A percentile compares a stretch with the other conserved stretches of the same genome.
phyloP scores from a whole-genome alignment of 495 filamentous ascomycete species.

The Podospora tetraspora region DNA sequence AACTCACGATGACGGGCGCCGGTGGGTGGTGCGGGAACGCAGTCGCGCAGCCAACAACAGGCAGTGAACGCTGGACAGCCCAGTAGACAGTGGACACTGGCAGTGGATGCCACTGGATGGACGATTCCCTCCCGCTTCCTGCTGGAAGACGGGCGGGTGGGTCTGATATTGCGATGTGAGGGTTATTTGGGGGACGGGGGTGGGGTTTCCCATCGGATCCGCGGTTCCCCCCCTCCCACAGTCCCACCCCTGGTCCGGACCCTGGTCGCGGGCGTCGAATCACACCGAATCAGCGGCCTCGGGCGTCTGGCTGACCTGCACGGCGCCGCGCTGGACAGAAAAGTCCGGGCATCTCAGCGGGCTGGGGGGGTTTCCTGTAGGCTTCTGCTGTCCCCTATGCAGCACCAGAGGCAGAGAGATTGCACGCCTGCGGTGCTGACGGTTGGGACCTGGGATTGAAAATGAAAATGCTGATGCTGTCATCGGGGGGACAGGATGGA shows the following conservation, averaged over 20 bases:
- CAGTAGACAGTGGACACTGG: background rate
- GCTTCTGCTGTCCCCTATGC: background rate
- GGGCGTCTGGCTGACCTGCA: background rate
- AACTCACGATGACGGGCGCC: background rate
- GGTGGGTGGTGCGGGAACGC: background rate
- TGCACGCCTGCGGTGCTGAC: background rate
- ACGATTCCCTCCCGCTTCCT: background rate
- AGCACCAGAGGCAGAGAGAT: conserved; percentile 8
- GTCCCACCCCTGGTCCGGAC: conserved; percentile 7
- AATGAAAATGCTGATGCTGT: background rate
- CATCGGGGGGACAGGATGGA: background rate
- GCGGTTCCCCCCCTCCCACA: background rate
- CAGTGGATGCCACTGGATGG: background rate
- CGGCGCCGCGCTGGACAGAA: conserved; percentile 1
- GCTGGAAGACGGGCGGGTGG: background rate
- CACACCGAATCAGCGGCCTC: conserved; percentile 1
- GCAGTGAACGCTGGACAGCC: background rate
- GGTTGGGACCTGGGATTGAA: background rate
- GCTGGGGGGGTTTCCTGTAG: background rate
- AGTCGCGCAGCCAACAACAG: background rate
- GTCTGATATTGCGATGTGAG: conserved; percentile 15
- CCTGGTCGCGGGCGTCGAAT: conserved; percentile 11
- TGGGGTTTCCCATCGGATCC: conserved; percentile 32
- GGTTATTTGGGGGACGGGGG: conserved; percentile 9
- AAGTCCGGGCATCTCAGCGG: background rate